These are phyloP conservation scores for Pseudevernia furfuracea DNA, from an alignment of 495 filamentous ascomycete species.

Conservation along the genomic window DNA sequence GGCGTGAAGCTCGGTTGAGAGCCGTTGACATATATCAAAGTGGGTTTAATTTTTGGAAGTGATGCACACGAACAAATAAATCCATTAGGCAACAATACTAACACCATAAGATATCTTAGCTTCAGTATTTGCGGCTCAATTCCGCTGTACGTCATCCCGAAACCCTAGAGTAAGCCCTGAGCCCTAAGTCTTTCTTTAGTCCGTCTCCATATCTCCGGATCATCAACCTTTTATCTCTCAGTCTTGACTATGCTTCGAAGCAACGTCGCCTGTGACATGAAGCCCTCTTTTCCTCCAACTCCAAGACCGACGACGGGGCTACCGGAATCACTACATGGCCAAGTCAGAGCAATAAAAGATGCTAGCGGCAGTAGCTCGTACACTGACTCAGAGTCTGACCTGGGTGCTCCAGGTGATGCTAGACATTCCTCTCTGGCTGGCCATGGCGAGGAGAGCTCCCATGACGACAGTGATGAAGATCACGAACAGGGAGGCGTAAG, in stretches of 20 bases:
- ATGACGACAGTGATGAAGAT: conserved; percentile 22
- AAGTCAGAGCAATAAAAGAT: conserved; percentile 4
- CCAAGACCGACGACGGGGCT: not conserved
- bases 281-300: not conserved
- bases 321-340: not conserved
- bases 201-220: not conserved
- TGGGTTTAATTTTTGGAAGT: too few relatives aligned
- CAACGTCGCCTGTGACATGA: not conserved
- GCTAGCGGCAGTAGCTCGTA: conserved; percentile 5
- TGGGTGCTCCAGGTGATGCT: not conserved
- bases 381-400: conserved; percentile 11
- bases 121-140: too few relatives aligned
- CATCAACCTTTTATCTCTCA: not conserved
- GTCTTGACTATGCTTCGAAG: not conserved
- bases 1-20: not conserved
- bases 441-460: not conserved
- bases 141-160: too few relatives aligned
- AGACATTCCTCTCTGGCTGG: not conserved
- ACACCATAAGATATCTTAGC: too few relatives aligned
- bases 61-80: too few relatives aligned
- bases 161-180: too few relatives aligned
- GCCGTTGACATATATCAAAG: not conserved
- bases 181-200: too few relatives aligned
- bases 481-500: conserved; percentile 26
- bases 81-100: too few relatives aligned